Evolutionary conservation across 495 filamentous ascomycete species (phyloP).

Genomic region (Ascodesmis nigricans): DNA sequence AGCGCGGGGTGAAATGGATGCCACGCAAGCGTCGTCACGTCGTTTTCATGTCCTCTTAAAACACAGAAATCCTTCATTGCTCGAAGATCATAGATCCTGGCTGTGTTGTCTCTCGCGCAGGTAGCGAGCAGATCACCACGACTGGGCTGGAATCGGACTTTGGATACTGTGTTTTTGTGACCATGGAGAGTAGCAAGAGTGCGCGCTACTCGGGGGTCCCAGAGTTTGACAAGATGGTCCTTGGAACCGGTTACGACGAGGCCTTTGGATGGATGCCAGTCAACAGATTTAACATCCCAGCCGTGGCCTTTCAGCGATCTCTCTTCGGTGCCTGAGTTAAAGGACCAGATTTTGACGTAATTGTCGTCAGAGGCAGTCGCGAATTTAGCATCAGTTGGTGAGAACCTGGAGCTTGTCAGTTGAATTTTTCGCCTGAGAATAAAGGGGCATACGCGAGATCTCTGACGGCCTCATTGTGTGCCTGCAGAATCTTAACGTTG

Average conservation of each 20-base stretch:
- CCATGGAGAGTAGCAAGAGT: slow-evolving; percentile 85
- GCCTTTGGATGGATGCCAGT: slow-evolving; percentile 95
- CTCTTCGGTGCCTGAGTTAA: slow-evolving; percentile 64
- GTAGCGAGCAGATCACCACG: slow-evolving; percentile 72
- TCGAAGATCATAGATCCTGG: slow-evolving; percentile 77
- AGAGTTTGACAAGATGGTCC: slow-evolving; percentile 89
- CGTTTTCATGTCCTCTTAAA: slow-evolving; percentile 80
- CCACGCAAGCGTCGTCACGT: slow-evolving; percentile 79
- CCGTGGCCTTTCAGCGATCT: slow-evolving; percentile 67
- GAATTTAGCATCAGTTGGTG: slow-evolving; percentile 83
- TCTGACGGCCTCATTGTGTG: slow-evolving; percentile 69
- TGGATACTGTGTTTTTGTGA: slow-evolving; percentile 92
- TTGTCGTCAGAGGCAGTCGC: slow-evolving; percentile 89
- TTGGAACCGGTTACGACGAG: slow-evolving; percentile 90
- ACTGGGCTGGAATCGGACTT: slow-evolving; percentile 63
- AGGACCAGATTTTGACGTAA: slow-evolving; percentile 86
- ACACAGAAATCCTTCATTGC: slow-evolving; percentile 97
- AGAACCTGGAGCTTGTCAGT: slow-evolving; percentile 29
- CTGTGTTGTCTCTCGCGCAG: slow-evolving; percentile 75
- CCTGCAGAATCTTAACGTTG: slow-evolving; percentile 85
- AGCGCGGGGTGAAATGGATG: slow-evolving; percentile 76
- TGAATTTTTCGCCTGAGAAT: background rate
- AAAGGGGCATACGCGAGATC: slow-evolving; percentile 40
- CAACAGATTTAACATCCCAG: slow-evolving; percentile 88
- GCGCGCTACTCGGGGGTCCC: slow-evolving; percentile 77